Evolutionary conservation across 352 stramenopile species (phyloP).

Genomic region (Globisporangium abappressorium): DNA sequence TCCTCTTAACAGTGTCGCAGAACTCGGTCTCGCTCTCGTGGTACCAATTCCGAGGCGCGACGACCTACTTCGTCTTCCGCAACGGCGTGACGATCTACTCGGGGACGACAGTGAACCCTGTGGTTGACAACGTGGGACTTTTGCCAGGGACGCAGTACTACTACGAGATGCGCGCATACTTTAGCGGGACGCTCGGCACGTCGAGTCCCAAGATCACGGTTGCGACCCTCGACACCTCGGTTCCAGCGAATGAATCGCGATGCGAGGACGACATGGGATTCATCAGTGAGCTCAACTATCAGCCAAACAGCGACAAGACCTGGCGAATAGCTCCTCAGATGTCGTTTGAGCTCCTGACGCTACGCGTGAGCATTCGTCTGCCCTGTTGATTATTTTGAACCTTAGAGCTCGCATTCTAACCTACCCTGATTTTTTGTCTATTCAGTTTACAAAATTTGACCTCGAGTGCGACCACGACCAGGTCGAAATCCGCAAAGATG

Average conservation of each 20-base stretch:
- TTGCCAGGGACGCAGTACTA: slow-evolving; percentile 16
- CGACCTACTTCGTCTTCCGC: slow-evolving; percentile 37
- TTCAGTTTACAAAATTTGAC: slow-evolving; percentile 42
- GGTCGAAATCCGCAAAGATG: slow-evolving; percentile 36
- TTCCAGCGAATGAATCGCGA: slow-evolving; percentile 6
- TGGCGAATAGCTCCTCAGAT: slow-evolving; percentile 37
- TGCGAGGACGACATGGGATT: slow-evolving; percentile 26
- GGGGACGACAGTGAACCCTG: not conserved
- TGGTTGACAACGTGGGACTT: slow-evolving; percentile 18
- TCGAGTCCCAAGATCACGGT: slow-evolving; percentile 17
- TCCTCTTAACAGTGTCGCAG: slow-evolving; percentile 27
- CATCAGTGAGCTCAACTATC: slow-evolving; percentile 37
- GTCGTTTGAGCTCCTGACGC: slow-evolving; percentile 27
- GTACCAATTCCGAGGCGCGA: slow-evolving; percentile 35
- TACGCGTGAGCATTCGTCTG: slow-evolving; percentile 18
- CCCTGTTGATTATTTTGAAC: not conserved
- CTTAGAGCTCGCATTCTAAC: not conserved
- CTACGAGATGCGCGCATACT: slow-evolving; percentile 21
- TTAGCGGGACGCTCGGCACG: slow-evolving; percentile 6
- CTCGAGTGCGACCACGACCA: slow-evolving; percentile 70
- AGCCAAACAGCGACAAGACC: slow-evolving; percentile 21
- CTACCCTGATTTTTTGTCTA: not conserved
- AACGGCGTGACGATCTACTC: slow-evolving; percentile 21
- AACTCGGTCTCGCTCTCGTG: slow-evolving; percentile 35
- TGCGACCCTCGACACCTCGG: slow-evolving; percentile 17